Conservation (phyloP, 495 filamentous ascomycete species). For the Durotheca rogersii region DNA sequence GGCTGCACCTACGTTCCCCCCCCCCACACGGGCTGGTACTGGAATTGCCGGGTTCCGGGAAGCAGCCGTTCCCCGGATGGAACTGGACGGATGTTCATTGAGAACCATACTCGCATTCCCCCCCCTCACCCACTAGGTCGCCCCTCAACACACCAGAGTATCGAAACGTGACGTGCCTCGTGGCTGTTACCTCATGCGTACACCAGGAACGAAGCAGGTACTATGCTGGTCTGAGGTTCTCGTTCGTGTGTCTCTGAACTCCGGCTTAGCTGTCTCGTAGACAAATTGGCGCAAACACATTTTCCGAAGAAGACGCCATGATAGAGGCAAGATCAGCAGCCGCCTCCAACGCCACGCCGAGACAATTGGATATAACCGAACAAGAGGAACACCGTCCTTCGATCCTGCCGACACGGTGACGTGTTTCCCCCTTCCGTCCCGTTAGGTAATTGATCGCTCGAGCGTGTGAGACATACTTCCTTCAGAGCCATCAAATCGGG, state of each 20-base stretch:
- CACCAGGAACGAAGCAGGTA: background rate
- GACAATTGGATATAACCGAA: slow-evolving; percentile 8
- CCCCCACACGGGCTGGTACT: slow-evolving; percentile 12
- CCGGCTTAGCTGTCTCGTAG: background rate
- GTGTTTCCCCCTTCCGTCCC: slow-evolving; percentile 5
- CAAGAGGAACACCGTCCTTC: slow-evolving; percentile 15
- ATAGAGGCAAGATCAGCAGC: slow-evolving; percentile 18
- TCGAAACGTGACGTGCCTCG: background rate
- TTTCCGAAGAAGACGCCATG: slow-evolving; percentile 13
- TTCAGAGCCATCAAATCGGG: slow-evolving; percentile 9
- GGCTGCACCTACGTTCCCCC: too few relatives aligned
- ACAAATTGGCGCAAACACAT: slow-evolving; percentile 15
- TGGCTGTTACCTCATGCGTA: slow-evolving; percentile 1
- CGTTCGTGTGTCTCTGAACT: slow-evolving; percentile 3
- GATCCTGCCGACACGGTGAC: slow-evolving; percentile 21
- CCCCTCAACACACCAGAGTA: slow-evolving; percentile 1
- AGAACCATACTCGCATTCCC: slow-evolving; percentile 12
- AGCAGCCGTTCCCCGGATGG: slow-evolving; percentile 7
- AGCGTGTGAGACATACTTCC: slow-evolving; percentile 4
- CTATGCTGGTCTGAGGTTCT: background rate
- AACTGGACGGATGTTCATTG: slow-evolving; percentile 16
- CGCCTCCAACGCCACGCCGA: slow-evolving; percentile 11
- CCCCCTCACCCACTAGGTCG: slow-evolving; percentile 6
- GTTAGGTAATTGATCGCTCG: slow-evolving; percentile 22
- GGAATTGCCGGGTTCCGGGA: slow-evolving; percentile 8